Evolutionary conservation across 177 flowering plant genomes (phyloP).

Genomic region (Vitis hybrid): DNA sequence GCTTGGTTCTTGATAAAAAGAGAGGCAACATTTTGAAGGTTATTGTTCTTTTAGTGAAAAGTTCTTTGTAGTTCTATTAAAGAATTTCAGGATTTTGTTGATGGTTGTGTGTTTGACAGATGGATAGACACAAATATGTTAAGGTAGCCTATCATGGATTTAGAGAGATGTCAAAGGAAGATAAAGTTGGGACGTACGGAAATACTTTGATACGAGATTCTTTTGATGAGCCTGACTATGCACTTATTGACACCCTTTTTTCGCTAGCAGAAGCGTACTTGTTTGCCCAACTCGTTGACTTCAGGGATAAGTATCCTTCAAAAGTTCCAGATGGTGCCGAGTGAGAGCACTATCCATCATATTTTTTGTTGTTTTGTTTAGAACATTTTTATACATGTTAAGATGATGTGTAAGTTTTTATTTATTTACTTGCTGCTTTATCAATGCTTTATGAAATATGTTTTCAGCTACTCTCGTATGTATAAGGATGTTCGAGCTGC

Average conservation of each 20-base stretch:
- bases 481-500: slow-evolving; percentile 98
- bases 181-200: slow-evolving; percentile 87
- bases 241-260: slow-evolving; percentile 96
- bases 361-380: background rate
- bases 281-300: slow-evolving; percentile 96
- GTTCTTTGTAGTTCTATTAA: background rate
- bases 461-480: slow-evolving; percentile 75
- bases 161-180: slow-evolving; percentile 85
- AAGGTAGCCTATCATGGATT: slow-evolving; percentile 98
- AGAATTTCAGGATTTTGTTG: background rate
- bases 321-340: slow-evolving; percentile 59
- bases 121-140: slow-evolving; percentile 98
- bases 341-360: slow-evolving; percentile 39
- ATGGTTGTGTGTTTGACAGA: slow-evolving; percentile 43
- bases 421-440: background rate
- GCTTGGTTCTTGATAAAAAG: slow-evolving; percentile 93
- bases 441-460: background rate
- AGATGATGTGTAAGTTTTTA: background rate
- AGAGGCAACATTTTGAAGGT: slow-evolving; percentile 99
- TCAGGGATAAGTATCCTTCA: slow-evolving; percentile 76
- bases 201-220: slow-evolving; percentile 80
- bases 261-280: slow-evolving; percentile 95
- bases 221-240: slow-evolving; percentile 99
- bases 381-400: background rate
- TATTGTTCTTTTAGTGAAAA: background rate